Base-by-base conservation (phyloP, 192 early-diverging fungal genomes). In the Gigaspora rosea region DNA sequence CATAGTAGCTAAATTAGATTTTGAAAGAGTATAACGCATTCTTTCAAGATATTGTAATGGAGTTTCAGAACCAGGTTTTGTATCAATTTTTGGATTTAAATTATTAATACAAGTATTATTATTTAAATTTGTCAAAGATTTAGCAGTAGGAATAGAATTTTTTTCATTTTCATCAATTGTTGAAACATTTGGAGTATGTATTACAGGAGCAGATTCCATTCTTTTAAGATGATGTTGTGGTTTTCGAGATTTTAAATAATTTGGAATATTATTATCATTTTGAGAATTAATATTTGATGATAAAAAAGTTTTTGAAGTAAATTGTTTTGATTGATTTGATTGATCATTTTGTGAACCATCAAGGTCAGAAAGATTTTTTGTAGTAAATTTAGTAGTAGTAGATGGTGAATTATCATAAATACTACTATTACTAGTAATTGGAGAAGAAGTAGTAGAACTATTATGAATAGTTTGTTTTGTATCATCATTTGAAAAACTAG, bases 1-100 rank as follows among this genome's bases (percentile, higher is more conserved):
- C 22, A 85, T 73, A 18, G 83, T 80, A 0, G 88, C 88, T 15
- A 90, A 82, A 48, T 88, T 83, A 10, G 82, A 82, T 73, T 86
- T 86, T 62, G 83, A 83, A 1, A 84, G 80, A 48, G 85, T 86
- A 57, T 85, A 75, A 48, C 83, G 80, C 64, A 86, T 56, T 57
- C 84, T 74, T 41, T 83, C 85, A n/a, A 86, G 71, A 50, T 78
- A 83, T 50, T 83, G 78, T 57, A 78, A 76, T 47, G 80, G 85
- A n/a, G 62, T 80, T 71, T 81, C 85, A 58, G 79, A 79, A 80
- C 79, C 79, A 11, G 67, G 18, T 16, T 54, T 41, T 32, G 49
- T 71, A 5, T 54, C 51, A 13, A 58, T 36, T 20, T n/a, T 15
- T 18, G 12, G 15, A 47, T 5, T 11, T 4, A 11, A 22, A 47